These are phyloP conservation scores for Chlorella variabilis DNA, from an alignment of 163 green algal genomes.

Conservation along the genomic window DNA sequence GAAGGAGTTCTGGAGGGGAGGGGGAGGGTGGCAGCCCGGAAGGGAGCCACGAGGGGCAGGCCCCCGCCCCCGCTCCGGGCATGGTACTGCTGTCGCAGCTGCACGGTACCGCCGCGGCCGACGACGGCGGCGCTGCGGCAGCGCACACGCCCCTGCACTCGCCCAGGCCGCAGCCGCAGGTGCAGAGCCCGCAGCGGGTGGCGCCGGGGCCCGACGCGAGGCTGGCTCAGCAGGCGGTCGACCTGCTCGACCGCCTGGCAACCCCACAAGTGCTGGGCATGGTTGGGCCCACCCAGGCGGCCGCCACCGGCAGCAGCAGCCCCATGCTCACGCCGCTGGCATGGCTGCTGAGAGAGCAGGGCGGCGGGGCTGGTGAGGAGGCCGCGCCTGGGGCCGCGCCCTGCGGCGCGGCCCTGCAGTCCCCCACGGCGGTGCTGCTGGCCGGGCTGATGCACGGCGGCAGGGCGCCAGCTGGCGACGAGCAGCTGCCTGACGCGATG, in stretches of 20 bases:
- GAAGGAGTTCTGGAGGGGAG: no score
- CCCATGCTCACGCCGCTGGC: conserved; percentile 20
- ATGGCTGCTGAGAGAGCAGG: background rate
- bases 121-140: background rate
- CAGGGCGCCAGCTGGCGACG: background rate
- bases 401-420: background rate
- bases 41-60: background rate
- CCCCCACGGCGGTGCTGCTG: background rate
- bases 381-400: no score
- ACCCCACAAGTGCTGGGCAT: conserved; percentile 5
- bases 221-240: conserved; percentile 14
- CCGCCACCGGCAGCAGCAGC: background rate
- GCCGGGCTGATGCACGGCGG: background rate
- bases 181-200: no score
- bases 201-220: background rate
- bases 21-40: no score
- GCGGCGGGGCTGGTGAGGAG: background rate
- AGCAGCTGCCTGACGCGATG: background rate
- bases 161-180: background rate
- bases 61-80: background rate
- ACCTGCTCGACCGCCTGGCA: background rate
- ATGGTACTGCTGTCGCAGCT: background rate
- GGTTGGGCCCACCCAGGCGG: background rate
- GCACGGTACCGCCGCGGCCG: background rate
- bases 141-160: background rate